These are phyloP conservation scores for Starmerella bombi DNA, from an alignment of 805 yeast species.

Conservation along the genomic window DNA sequence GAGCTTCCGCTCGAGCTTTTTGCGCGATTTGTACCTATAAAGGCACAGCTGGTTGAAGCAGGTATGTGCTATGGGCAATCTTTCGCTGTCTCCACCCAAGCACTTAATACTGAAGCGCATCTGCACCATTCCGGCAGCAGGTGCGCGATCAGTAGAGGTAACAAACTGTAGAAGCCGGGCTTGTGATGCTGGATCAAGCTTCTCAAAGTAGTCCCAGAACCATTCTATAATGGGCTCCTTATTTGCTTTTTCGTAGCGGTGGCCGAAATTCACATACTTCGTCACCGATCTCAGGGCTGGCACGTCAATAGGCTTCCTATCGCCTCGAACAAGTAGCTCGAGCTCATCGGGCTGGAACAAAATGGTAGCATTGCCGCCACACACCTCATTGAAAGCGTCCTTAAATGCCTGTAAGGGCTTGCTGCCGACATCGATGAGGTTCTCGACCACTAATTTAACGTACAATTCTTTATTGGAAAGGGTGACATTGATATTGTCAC, in stretches of 20 bases:
- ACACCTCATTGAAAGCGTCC: conserved; percentile 60
- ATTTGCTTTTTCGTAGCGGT: conserved; percentile 25
- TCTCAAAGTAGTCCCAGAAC: conserved; percentile 77
- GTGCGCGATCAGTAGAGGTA: conserved; percentile 84
- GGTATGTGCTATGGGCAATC: conserved; percentile 80
- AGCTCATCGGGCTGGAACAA: conserved; percentile 73
- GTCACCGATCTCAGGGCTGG: conserved; percentile 57
- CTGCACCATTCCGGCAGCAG: conserved; percentile 80
- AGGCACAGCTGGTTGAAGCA: conserved; percentile 85
- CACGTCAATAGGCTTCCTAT: conserved; percentile 55
- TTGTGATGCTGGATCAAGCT: conserved; percentile 37
- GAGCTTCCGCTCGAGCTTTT: conserved; percentile 46
- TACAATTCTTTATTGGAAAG: conserved; percentile 45
- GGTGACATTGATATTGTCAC: conserved; percentile 44
- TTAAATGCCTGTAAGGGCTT: conserved; percentile 41
- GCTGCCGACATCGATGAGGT: conserved; percentile 38
- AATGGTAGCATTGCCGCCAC: conserved; percentile 69
- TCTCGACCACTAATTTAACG: conserved; percentile 49
- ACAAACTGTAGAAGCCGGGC: conserved; percentile 58
- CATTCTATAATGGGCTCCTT: conserved; percentile 40
- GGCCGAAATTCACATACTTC: conserved; percentile 53
- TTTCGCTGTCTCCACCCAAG: conserved; percentile 34
- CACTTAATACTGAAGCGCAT: conserved; percentile 59
- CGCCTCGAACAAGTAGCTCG: conserved; percentile 65
- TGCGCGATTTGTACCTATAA: conserved; percentile 46